phyloP scores from a whole-genome alignment of 768 basidiomycete species.

The Hygrophoropsis aurantiaca region DNA sequence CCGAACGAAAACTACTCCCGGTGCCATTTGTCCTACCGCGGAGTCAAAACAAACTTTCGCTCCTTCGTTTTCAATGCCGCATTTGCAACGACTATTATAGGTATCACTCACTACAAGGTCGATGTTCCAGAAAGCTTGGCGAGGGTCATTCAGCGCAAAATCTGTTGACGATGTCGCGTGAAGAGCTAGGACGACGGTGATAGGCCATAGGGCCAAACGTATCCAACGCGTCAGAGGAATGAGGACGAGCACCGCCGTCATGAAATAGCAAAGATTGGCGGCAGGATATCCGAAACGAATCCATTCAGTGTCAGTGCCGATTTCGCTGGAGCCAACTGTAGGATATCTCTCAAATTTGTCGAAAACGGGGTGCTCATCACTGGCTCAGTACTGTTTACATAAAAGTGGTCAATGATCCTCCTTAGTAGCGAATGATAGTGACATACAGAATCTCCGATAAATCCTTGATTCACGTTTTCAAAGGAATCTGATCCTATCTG shows the following conservation, averaged over 20 bases:
- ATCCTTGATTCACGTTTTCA: no score
- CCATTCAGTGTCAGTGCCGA: conserved; percentile 30
- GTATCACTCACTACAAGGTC: conserved; percentile 10
- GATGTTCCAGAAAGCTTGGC: conserved; percentile 5
- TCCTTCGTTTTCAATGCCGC: no score
- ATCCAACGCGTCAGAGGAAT: conserved; percentile 42
- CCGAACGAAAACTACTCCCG: no score
- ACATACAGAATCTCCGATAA: no score
- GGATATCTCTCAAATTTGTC: neutral
- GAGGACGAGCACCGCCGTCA: conserved; percentile 49
- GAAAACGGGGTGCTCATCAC: no score
- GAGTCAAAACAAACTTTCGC: no score
- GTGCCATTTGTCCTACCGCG: no score
- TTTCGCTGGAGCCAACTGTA: conserved; percentile 7
- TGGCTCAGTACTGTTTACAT: no score
- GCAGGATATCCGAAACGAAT: conserved; percentile 38
- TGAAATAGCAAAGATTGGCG: conserved; percentile 46
- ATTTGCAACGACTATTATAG: neutral
- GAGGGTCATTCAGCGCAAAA: neutral
- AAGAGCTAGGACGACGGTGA: conserved; percentile 42
- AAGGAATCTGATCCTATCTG: no score
- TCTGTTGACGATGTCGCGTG: conserved; percentile 29
- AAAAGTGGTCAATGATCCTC: no score
- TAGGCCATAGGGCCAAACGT: conserved; percentile 46
- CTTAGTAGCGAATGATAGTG: no score